Evolutionary conservation across 1,284 basidiomycete species (phyloP), one percentile per base, ranked within the genome.

Genomic region (Irpex sp.): DNA sequence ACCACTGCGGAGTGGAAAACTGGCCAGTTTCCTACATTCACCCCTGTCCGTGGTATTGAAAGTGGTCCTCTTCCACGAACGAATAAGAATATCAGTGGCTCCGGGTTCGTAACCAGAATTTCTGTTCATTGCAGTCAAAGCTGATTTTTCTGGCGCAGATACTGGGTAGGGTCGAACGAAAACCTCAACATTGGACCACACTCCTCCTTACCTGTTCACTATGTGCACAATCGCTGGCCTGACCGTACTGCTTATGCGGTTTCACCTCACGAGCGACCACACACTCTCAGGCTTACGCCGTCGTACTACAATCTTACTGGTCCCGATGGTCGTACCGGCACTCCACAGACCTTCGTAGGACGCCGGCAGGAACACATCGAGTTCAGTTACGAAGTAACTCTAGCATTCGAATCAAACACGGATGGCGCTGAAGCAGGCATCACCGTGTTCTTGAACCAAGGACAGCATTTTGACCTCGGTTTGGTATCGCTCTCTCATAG

Each of bases 1-100:
- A 68, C 68, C 8, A 65, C 70, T 9, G 72, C 69, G 3, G 62
- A 62, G 31, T 74, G 73, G 73, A 58, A 68, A 58, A 65, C 68
- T 44, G 62, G 60, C 36, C 49, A 63, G n/a, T 63, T 59, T 36
- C 62, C 62, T 26, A 52, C 58, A 13, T 59, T 63, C 38, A 63
- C 57, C 37, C 57, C 15, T 37, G 13, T 15, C 36, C 57, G 34
- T 38, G 62, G 37, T 17, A 58, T n/a, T 37, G 51, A 55, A 57
- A 59, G 31, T 7, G 62, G 62, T 5, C 62, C 62, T 13, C 62
- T 63, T 5, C 62, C 62, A 34, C 49, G 48, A 4, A 36, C 51
- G 9, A 49, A 48, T 5, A 31, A 4, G 37, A 58, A 13, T 31
- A 17, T 56, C 37, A 19, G 8, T 48, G 31, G 54, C 3, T 11